Base-by-base conservation (phyloP, 192 early-diverging fungal genomes). In the Thamnidium elegans region DNA sequence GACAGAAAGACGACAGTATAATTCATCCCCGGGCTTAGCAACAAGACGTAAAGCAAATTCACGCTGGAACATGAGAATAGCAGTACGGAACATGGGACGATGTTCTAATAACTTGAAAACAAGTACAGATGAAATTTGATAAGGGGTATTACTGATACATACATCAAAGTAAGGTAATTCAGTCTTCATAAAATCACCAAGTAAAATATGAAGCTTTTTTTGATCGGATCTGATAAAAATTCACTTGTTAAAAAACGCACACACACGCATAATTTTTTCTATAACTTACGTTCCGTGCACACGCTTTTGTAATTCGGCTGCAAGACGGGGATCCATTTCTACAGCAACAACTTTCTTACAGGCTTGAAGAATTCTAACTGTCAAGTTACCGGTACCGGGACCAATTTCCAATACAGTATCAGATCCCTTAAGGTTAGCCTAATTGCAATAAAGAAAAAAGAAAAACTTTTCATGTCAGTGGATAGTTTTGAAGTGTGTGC, bases 321-420 rank as follows among this genome's bases (percentile, higher is more conserved):
- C 95, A 61, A 99, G 80, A 58, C 97, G 81, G 17, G 96, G 96
- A 76, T 99, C 97, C 73, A 93, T 91, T 81, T 99, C 97, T 32
- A 95, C 94, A 14, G 93, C 95, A 43, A 92, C 86, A 13, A 95
- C 93, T 77, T 90, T 94, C 70, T 99, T 99, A 43, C 89, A 90
- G 54, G 90, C 86, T 65, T 90, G 90, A 58, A 99, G 81, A 62
- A 98, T 95, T 77, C 90, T 90, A 42, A 98, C 88, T 2, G 95
- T 95, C 70, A 99, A 85, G 77, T 99, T 99, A 78, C 97, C 97
- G 30, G 97, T 99, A 85, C 97, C 97, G 2, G 97, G 97, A 73
- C 97, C 97, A 46, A 99, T 89, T 82, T 99, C 97, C 7, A 94
- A 82, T 7, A 91, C 90, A 11, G 79, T 87, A 72, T 94, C 92